Conservation (phyloP, 2,329 filamentous ascomycete species). For the Aspergillus ochraceus region DNA sequence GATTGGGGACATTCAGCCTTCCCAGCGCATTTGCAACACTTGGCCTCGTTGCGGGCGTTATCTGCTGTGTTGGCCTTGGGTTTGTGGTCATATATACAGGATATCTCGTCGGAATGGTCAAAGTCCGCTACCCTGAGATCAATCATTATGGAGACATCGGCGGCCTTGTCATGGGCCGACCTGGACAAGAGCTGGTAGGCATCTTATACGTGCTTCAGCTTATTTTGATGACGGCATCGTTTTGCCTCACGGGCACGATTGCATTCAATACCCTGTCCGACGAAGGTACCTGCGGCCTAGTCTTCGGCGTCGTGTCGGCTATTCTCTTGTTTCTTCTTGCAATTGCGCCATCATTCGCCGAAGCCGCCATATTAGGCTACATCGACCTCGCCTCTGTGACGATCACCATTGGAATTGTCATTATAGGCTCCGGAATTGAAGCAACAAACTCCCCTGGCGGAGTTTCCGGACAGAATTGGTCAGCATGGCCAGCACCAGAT, state of each 20-base stretch:
- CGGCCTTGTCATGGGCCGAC: conserved; percentile 40
- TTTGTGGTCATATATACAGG: conserved; percentile 42
- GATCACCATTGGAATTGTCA: background rate
- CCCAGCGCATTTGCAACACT: conserved; percentile 45
- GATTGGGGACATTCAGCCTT: conserved; percentile 46
- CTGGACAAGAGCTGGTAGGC: conserved; percentile 43
- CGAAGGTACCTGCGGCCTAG: conserved; percentile 28
- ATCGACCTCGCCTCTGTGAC: background rate
- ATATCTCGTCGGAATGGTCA: conserved; percentile 40
- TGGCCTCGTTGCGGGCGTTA: conserved; percentile 46
- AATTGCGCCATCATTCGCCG: background rate
- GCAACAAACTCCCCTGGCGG: background rate
- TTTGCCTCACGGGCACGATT: conserved; percentile 48
- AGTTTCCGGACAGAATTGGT: background rate
- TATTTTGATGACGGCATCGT: conserved; percentile 44
- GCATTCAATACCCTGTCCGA: conserved; percentile 43
- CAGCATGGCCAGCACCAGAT: conserved; percentile 12
- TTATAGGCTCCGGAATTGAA: background rate
- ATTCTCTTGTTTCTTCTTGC: background rate
- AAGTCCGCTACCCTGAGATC: conserved; percentile 35
- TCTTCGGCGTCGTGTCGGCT: background rate
- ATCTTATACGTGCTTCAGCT: conserved; percentile 45
- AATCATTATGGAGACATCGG: conserved; percentile 47
- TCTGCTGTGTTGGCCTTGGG: conserved; percentile 40
- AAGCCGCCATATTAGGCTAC: background rate